These are phyloP conservation scores for Colletotrichum plurivorum DNA, from an alignment of 2,329 filamentous ascomycete species.

Conservation along the genomic window DNA sequence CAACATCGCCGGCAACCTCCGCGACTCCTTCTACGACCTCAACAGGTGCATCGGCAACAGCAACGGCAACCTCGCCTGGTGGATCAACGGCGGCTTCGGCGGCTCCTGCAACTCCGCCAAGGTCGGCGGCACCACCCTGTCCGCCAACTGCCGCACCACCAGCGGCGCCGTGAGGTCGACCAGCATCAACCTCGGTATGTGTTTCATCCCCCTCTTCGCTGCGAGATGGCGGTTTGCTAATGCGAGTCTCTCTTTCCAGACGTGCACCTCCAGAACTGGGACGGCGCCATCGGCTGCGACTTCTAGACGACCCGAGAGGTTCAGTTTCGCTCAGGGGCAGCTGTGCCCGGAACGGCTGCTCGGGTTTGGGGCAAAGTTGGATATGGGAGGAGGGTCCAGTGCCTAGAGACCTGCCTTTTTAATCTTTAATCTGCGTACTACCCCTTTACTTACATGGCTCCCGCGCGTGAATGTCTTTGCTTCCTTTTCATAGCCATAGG, in stretches of 20 bases:
- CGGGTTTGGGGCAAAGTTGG: too few species aligned
- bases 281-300: background rate
- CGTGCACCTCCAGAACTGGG: background rate
- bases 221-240: background rate
- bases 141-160: background rate
- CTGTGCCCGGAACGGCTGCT: too few species aligned
- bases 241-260: background rate
- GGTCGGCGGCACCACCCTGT: background rate
- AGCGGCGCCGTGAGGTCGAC: background rate
- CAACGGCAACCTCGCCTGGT: background rate
- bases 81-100: background rate
- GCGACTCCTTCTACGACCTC: background rate
- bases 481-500: too few species aligned
- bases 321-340: background rate
- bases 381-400: too few species aligned
- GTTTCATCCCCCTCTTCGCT: background rate
- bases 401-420: too few species aligned
- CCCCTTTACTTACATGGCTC: too few species aligned
- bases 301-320: background rate
- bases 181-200: background rate
- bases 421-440: too few species aligned
- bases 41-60: background rate
- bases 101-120: too few species aligned
- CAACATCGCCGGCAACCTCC: background rate
- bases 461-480: too few species aligned